These are phyloP conservation scores for Neospermospora avenae DNA, from an alignment of 2,329 filamentous ascomycete genomes.

Conservation along the genomic window DNA sequence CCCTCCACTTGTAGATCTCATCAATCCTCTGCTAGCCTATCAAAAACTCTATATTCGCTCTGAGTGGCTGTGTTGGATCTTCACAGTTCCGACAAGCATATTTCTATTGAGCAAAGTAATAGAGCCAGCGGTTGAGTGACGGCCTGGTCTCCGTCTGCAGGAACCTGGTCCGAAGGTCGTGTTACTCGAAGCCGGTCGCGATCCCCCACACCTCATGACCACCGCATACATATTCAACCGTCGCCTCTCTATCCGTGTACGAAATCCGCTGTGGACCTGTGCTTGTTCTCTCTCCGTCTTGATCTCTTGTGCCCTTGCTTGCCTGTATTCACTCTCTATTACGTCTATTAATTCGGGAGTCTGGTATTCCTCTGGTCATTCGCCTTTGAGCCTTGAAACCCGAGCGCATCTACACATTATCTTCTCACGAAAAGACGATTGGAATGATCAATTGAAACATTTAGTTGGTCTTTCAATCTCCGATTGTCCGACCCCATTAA, in stretches of 20 bases:
- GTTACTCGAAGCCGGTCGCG: slow-evolving; percentile 18
- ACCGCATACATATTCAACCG: slow-evolving; percentile 27
- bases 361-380: slow-evolving; percentile 37
- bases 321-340: slow-evolving; percentile 31
- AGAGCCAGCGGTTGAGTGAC: slow-evolving; percentile 34
- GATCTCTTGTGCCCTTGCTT: slow-evolving; percentile 12
- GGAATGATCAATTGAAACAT: slow-evolving; percentile 14
- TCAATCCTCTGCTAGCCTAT: slow-evolving; percentile 9
- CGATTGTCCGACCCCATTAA: slow-evolving; percentile 4
- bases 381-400: slow-evolving; percentile 12
- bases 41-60: slow-evolving; percentile 8
- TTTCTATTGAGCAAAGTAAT: slow-evolving; percentile 28
- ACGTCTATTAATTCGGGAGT: slow-evolving; percentile 35
- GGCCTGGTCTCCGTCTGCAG: slow-evolving; percentile 30
- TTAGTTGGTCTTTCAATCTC: slow-evolving; percentile 4
- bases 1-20: slow-evolving; percentile 7
- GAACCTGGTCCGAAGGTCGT: slow-evolving; percentile 24
- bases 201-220: slow-evolving; percentile 26
- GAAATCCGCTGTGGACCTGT: slow-evolving; percentile 13
- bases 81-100: slow-evolving; percentile 15
- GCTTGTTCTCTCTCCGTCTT: slow-evolving; percentile 17
- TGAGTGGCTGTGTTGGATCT: slow-evolving; percentile 20
- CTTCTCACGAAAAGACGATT: slow-evolving; percentile 7
- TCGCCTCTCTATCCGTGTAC: slow-evolving; percentile 26
- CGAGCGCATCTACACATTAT: slow-evolving; percentile 18